Base-by-base conservation (phyloP, 2,329 filamentous ascomycete species). In the Xenoacremonium recifei region DNA sequence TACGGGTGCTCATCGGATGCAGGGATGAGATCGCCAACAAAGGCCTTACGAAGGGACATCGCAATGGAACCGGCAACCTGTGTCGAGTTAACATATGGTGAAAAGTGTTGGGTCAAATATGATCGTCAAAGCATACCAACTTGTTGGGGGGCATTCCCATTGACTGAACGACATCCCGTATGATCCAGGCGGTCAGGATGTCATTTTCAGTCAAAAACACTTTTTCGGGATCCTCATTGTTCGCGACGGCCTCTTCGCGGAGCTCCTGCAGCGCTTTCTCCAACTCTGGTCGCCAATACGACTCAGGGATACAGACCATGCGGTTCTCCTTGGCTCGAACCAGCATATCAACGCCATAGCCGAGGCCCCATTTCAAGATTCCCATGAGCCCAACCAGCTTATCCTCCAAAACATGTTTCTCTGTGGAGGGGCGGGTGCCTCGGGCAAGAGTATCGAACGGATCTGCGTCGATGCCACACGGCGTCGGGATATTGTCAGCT, bases 241-340 rank as follows among this genome's bases (percentile, higher is more conserved):
- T 13, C 23, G 9, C 13, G 23, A 27, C 23, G 9, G 13, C 9
- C 23, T 27, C 23, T 9, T 27, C 23, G 23, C 23, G 23, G 19
- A 32, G 36, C 1, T 44, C 31, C 5, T 29, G 21, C 1, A 35
- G 13, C 41, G 30, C 30, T 23, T 40, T 35, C 5, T 40, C 17
- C n/a, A n/a, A n/a, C n/a, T n/a, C n/a, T n/a, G n/a, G n/a, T n/a
- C n/a, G n/a, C 41, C 41, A 44, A 4, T 21, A 44, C 30, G 34
- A n/a, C 4, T 37, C 44, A 2, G 44, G 41, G 13, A 47, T 44
- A 5, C 41, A 44, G 15, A 47, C 21, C 41, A 47, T 47, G 4
- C 44, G 17, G 11, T 37, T 40, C 15, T 47, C 37, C 23, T 44
- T 47, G 11, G 41, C 13, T 3, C 35, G 17, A 9, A 37, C n/a